Conservation (phyloP, 108 stramenopile genomes). For the Cyclostephanos invisitatus region DNA sequence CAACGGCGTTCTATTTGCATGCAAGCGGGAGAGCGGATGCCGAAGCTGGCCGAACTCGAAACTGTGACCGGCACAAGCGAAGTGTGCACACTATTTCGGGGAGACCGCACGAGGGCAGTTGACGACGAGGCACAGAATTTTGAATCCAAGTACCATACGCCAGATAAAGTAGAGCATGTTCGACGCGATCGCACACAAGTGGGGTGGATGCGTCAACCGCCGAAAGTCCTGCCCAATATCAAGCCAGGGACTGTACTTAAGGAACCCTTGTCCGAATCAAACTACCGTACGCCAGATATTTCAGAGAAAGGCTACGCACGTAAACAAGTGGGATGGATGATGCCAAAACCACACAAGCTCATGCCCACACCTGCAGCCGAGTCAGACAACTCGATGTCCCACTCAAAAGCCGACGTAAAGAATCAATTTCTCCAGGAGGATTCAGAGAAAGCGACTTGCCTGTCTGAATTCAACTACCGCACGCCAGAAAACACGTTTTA, state of each 20-base stretch:
- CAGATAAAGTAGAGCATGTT: neutral
- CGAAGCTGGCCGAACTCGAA: conserved; percentile 1
- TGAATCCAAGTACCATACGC: neutral
- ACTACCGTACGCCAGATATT: conserved; percentile 2
- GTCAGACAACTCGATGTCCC: neutral
- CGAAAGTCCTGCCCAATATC: neutral
- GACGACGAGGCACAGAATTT: neutral
- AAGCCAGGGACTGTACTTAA: neutral
- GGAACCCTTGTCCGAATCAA: neutral
- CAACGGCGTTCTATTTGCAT: neutral
- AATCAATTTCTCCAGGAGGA: neutral
- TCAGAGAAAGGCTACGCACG: neutral
- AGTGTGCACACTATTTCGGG: neutral
- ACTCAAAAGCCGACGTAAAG: neutral
- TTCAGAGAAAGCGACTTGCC: neutral
- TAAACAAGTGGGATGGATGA: neutral
- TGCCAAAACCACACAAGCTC: neutral
- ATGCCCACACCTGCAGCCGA: neutral
- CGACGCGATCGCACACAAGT: neutral
- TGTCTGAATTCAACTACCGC: conserved; percentile 2
- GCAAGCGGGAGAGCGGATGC: conserved; percentile 7
- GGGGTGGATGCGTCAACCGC: neutral
- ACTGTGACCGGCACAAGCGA: neutral
- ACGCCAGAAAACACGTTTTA: conserved; percentile 1
- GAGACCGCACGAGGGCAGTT: neutral